phyloP scores from a whole-genome alignment of 2,329 filamentous ascomycete species.

The Phaeosphaeria sp. region DNA sequence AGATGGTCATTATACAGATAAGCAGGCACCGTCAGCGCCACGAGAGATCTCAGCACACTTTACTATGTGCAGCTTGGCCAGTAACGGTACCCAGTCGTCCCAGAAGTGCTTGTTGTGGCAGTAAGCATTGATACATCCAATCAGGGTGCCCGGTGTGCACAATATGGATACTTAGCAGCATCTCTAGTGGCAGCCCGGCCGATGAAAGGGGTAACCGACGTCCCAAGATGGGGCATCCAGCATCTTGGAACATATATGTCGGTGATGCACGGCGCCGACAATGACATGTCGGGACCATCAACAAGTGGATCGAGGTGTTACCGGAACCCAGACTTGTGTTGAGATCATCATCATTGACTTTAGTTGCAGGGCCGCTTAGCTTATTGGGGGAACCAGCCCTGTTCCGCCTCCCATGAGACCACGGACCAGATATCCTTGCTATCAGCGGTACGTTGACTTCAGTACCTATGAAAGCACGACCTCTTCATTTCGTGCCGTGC shows the following conservation, averaged over 20 bases:
- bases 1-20: conserved; percentile 10
- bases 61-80: conserved; percentile 7
- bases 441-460: neutral
- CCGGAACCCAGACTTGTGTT: conserved; percentile 13
- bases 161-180: neutral
- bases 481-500: neutral
- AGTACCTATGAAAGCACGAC: neutral
- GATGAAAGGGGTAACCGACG: conserved; percentile 10
- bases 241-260: conserved; percentile 15
- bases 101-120: conserved; percentile 7
- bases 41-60: conserved; percentile 11
- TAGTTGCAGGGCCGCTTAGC: conserved; percentile 5
- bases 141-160: neutral
- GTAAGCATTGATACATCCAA: conserved; percentile 8
- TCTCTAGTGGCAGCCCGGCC: neutral
- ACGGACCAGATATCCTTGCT: neutral
- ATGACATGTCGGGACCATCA: conserved; percentile 23
- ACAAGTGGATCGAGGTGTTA: conserved; percentile 14
- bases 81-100: conserved; percentile 2
- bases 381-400: conserved; percentile 1
- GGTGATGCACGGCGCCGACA: conserved; percentile 26
- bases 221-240: conserved; percentile 11
- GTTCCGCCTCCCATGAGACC: conserved; percentile 1
- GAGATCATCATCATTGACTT: conserved; percentile 20
- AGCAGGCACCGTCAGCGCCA: conserved; percentile 10